phyloP scores from a whole-genome alignment of 768 basidiomycete species.

The Russula lepida region DNA sequence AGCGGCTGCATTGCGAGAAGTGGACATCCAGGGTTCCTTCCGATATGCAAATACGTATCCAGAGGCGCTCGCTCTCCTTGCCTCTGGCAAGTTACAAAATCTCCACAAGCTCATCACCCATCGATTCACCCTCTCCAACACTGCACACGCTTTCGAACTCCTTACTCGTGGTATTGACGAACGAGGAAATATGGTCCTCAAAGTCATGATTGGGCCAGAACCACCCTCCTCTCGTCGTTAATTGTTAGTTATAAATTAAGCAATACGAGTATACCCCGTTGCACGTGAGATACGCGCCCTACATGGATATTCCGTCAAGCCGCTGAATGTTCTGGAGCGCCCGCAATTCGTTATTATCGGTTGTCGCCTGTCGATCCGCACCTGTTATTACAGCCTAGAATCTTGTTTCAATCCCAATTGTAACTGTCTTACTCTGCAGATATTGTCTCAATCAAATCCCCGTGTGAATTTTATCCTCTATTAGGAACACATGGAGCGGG shows the following conservation, averaged over 20 bases:
- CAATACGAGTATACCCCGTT: conserved; percentile 17
- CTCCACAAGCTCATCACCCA: conserved; percentile 75
- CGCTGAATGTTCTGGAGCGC: neutral
- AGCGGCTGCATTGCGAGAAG: conserved; percentile 75
- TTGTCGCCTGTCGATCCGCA: neutral
- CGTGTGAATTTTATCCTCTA: neutral
- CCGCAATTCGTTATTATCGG: conserved; percentile 8
- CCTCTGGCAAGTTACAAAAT: conserved; percentile 53
- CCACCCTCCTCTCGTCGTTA: conserved; percentile 3
- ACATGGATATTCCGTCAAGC: neutral
- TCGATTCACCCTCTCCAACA: conserved; percentile 55
- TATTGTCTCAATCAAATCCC: neutral
- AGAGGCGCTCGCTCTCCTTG: conserved; percentile 63
- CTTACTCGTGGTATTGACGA: conserved; percentile 72
- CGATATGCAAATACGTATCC: conserved; percentile 87
- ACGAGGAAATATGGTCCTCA: conserved; percentile 74
- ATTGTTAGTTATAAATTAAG: conserved; percentile 5
- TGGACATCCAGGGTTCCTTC: conserved; percentile 90
- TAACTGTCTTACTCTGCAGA: neutral
- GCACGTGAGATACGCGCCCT: conserved; percentile 1
- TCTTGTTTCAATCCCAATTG: neutral
- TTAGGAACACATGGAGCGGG: neutral
- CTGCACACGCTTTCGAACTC: conserved; percentile 73
- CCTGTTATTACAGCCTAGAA: conserved; percentile 13
- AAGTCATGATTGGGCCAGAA: conserved; percentile 65